These are phyloP conservation scores for Didymella pomorum DNA, from an alignment of 2,329 filamentous ascomycete species.

Conservation along the genomic window DNA sequence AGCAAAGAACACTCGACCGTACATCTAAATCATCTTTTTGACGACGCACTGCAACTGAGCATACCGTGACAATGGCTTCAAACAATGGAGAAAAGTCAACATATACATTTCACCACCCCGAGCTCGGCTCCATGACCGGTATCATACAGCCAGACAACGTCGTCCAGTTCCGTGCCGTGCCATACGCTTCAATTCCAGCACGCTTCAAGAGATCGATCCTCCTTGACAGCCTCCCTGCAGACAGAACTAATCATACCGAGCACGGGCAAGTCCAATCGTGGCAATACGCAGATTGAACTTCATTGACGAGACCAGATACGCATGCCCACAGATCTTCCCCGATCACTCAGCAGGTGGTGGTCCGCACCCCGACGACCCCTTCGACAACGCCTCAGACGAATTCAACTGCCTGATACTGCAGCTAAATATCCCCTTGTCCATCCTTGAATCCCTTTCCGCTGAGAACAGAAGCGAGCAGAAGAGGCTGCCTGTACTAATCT, in stretches of 20 bases:
- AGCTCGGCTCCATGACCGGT: constrained; percentile 32
- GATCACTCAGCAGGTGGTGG: constrained; percentile 24
- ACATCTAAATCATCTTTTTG: neutral
- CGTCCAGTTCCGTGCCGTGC: constrained; percentile 36
- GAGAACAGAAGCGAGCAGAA: neutral
- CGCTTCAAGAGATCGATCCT: constrained; percentile 36
- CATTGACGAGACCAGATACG: constrained; percentile 19
- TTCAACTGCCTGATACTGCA: constrained; percentile 32
- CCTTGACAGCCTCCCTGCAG: constrained; percentile 7
- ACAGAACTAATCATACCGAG: constrained; percentile 27
- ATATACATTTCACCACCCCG: constrained; percentile 28
- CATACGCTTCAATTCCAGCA: constrained; percentile 31
- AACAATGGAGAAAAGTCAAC: neutral
- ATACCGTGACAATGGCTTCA: neutral
- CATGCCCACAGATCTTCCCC: constrained; percentile 29
- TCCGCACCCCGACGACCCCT: constrained; percentile 19
- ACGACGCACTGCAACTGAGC: neutral
- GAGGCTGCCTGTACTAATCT: constrained; percentile 58
- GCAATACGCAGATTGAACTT: neutral
- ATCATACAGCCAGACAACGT: constrained; percentile 30
- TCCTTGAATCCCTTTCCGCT: constrained; percentile 9
- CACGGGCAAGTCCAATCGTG: constrained; percentile 21
- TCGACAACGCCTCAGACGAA: constrained; percentile 18
- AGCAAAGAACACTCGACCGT: neutral
- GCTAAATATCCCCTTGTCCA: constrained; percentile 32